Evolutionary conservation across 768 basidiomycete species (phyloP), one percentile per base, ranked within the genome.

Genomic region (Lactarius psammicola): DNA sequence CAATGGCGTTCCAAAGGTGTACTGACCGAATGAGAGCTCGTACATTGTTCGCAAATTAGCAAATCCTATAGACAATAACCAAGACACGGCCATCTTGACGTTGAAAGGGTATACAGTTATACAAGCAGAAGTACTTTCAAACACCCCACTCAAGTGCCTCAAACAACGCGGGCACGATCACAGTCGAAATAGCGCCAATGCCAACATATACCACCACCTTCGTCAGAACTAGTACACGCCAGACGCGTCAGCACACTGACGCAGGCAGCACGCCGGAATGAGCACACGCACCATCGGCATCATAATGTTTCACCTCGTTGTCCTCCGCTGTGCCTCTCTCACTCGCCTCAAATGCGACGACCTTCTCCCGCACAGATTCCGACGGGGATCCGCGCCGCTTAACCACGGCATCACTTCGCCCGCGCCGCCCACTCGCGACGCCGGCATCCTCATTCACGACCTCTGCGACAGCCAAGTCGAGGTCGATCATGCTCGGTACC

Each of bases 171-270:
- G 93, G 92, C 42, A 88, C 78, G 0, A 79, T 75, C 68, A 89
- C 86, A 15, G 78, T 75, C 2, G 87, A 84, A 13, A 95, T 72
- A 15, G 89, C 75, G 0, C 84, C 93, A 66, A 98, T 95, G 0
- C 95, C 95, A 59, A 84, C 81, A 74, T 98, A 96, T 4, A 95
- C 94, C 53, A 93, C 85, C 13, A 95, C 87, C 78, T 95, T 95
- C 31, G 94, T 95, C 67, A 95, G 76, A 9, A 95, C 93, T 94
- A 42, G 23, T 38, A 33, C 1, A 23, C 38, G 36, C 55, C 26
- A 66, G 30, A 36, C 9, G 10, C 30, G 34, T 36, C 66, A 34
- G 73, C 63, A 49, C 8, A 28, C 11, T 26, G 26, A 56, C 36
- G 20, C 38, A 72, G 58, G 0, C n/a, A 60, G 56, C 62, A 62